These are phyloP conservation scores for Cystobasidiaceae sp. DNA, from an alignment of 1,284 basidiomycete species.

Conservation along the genomic window DNA sequence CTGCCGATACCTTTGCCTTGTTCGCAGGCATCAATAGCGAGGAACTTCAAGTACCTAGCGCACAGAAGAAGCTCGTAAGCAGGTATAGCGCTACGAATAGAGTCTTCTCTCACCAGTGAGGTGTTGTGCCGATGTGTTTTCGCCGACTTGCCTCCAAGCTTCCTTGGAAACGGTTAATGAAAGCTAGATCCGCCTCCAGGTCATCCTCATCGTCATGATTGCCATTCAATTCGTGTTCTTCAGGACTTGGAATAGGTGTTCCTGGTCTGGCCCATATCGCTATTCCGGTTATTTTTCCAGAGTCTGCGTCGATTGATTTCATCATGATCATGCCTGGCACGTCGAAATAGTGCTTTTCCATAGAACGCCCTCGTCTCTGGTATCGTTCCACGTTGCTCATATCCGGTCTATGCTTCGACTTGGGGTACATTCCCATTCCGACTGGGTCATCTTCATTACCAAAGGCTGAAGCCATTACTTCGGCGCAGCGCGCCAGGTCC, in stretches of 20 bases:
- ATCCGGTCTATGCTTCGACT: too few relatives aligned
- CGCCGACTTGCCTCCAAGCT: neutral
- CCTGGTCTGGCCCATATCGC: slow-evolving; percentile 22
- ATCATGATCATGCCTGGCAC: neutral
- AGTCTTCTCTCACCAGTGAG: slow-evolving; percentile 31
- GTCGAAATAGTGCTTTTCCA: slow-evolving; percentile 11
- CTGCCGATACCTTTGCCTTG: slow-evolving; percentile 23
- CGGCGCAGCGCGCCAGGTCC: slow-evolving; percentile 4
- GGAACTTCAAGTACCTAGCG: slow-evolving; percentile 12
- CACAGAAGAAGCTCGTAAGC: neutral
- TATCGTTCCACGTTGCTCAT: neutral
- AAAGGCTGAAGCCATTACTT: slow-evolving; percentile 5
- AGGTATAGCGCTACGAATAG: too few relatives aligned
- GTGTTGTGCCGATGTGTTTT: neutral
- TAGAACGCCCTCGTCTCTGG: neutral
- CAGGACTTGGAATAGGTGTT: neutral
- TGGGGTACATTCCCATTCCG: neutral
- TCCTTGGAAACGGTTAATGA: neutral
- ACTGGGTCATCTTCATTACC: neutral
- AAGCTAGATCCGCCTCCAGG: slow-evolving; percentile 4
- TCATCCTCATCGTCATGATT: neutral
- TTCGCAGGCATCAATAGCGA: slow-evolving; percentile 5
- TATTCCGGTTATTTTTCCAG: neutral
- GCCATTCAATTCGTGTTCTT: slow-evolving; percentile 9
- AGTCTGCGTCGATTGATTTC: slow-evolving; percentile 2